Evolutionary conservation across 257 asterid genomes (phyloP).

Genomic region (Handroanthus guayacan): DNA sequence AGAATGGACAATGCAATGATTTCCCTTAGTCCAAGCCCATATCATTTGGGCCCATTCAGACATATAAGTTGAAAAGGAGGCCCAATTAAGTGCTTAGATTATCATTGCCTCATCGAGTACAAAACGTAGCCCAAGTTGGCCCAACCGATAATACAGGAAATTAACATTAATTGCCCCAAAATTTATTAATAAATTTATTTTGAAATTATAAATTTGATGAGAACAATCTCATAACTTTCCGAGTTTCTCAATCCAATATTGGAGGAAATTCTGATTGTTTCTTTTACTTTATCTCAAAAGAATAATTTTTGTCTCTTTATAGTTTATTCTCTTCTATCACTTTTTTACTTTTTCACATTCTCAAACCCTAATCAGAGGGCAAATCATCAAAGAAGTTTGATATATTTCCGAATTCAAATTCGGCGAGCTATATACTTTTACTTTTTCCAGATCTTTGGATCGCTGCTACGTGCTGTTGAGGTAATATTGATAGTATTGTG

Average conservation of each 20-base stretch:
- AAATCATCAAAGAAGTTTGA: neutral
- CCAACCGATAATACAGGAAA: neutral
- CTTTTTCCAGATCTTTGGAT: constrained; percentile 27
- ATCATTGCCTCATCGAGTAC: neutral
- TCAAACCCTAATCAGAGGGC: constrained; percentile 41
- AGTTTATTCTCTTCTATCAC: constrained; percentile 3
- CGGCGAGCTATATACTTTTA: neutral
- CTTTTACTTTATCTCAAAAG: neutral
- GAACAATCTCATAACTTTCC: no score
- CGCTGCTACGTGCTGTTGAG: constrained; percentile 12
- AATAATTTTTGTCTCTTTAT: neutral
- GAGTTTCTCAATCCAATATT: no score
- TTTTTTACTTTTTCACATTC: constrained; percentile 8
- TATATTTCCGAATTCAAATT: constrained; percentile 25
- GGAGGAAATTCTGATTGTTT: no score
- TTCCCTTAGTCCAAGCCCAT: no score
- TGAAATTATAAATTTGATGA: no score
- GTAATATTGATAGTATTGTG: constrained; percentile 28
- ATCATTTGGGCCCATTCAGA: neutral
- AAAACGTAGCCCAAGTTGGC: neutral
- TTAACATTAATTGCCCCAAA: neutral
- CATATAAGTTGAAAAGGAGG: neutral
- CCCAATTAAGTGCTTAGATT: neutral
- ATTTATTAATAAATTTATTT: no score
- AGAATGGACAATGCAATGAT: no score